A percentile compares a stretch with the other conserved stretches of the same genome.
These are phyloP conservation scores for Waltergamsia citrina DNA, from an alignment of 2,329 filamentous ascomycete species.

Conservation along the genomic window DNA sequence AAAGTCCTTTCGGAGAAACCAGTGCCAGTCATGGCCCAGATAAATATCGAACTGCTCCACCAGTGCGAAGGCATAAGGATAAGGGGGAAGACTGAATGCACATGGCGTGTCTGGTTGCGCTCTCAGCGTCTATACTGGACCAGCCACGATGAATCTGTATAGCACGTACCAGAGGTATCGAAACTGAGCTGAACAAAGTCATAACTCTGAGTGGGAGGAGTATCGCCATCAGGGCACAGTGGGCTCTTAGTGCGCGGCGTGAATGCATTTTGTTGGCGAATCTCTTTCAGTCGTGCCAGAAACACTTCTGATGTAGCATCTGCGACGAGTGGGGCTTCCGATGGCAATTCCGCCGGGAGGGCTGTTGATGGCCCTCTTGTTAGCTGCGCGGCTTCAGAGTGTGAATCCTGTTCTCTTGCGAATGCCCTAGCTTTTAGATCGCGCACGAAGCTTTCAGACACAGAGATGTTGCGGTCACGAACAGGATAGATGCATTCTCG, in stretches of 20 bases:
- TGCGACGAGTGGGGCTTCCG: background rate
- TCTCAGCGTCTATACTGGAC: background rate
- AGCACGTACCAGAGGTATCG: background rate
- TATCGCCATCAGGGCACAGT: background rate
- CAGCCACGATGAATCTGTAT: background rate
- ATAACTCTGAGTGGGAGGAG: background rate
- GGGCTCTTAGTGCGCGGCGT: too few relatives aligned
- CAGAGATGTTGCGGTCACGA: background rate
- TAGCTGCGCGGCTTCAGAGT: background rate
- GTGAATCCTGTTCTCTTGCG: too few relatives aligned
- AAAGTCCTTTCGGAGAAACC: background rate
- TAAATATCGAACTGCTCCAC: background rate
- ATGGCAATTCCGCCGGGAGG: background rate
- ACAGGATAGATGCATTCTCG: background rate
- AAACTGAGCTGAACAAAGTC: background rate
- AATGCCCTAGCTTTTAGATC: background rate
- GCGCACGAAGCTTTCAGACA: background rate
- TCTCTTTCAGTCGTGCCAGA: background rate
- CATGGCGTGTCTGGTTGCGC: background rate
- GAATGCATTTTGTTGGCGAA: too few relatives aligned
- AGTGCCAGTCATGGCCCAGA: conserved; percentile 1
- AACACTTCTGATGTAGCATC: background rate
- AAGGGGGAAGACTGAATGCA: conserved; percentile 1
- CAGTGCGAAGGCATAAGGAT: background rate
- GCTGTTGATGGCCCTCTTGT: background rate